Evolutionary conservation across 352 stramenopile species (phyloP).

Genomic region (Globisporangium spinosum): DNA sequence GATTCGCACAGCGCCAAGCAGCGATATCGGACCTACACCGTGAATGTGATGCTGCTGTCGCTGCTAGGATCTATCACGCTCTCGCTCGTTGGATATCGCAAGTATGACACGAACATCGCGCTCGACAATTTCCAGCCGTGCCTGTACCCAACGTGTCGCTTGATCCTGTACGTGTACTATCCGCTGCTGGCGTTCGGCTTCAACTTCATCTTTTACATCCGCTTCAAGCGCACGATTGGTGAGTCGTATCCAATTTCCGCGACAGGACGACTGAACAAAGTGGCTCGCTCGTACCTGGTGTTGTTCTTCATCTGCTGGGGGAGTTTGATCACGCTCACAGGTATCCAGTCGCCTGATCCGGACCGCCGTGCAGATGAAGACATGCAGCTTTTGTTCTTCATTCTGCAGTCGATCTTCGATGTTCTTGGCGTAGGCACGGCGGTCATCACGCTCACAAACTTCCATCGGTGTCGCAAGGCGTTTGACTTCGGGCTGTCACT

Average conservation of each 20-base stretch:
- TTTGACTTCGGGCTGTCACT: conserved; percentile 79
- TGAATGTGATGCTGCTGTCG: conserved; percentile 67
- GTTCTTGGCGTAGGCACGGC: conserved; percentile 61
- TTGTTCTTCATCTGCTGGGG: conserved; percentile 75
- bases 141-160: conserved; percentile 58
- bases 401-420: conserved; percentile 67
- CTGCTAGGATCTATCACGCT: conserved; percentile 54
- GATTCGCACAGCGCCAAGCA: conserved; percentile 63
- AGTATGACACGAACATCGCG: conserved; percentile 24
- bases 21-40: conserved; percentile 53
- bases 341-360: conserved; percentile 34
- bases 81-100: conserved; percentile 51
- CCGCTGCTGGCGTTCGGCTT: conserved; percentile 66
- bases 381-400: conserved; percentile 32
- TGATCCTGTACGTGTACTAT: conserved; percentile 80
- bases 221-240: conserved; percentile 72
- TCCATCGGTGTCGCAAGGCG: conserved; percentile 59
- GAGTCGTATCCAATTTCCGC: conserved; percentile 68
- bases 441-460: conserved; percentile 72
- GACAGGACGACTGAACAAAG: conserved; percentile 58
- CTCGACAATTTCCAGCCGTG: conserved; percentile 53
- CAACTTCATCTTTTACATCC: conserved; percentile 77
- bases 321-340: conserved; percentile 62
- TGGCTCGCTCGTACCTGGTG: conserved; percentile 63
- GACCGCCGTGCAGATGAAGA: conserved; percentile 17